Evolutionary conservation across 106 monocot species (phyloP), one percentile per base, ranked within the genome.

Genomic region (Platanthera guangdongensis): DNA sequence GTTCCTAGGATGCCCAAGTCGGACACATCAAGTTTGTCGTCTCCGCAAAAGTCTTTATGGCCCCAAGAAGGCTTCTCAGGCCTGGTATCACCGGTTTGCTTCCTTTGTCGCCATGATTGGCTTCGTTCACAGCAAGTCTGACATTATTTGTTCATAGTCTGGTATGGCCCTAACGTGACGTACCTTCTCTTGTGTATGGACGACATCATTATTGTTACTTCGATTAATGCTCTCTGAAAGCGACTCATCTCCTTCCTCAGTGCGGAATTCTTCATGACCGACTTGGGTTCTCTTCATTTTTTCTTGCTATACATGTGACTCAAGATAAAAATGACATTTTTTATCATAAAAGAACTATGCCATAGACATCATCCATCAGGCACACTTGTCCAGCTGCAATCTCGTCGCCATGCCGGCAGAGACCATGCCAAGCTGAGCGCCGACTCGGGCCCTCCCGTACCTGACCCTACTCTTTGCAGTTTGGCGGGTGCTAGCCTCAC

Each of bases 61-160:
- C 13, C 53, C 13, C 9, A 54, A 54, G 13, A 7, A 54, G 53
- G 53, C 53, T 13, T 13, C 53, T 54, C 53, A 54, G 7, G 53
- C 53, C 53, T 54, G 53, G 53, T 54, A 54, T 54, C n/a, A 64
- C 15, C 63, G 63, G 63, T 64, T 64, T 64, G 63, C 14, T 64
- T 5, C 15, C 21, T 64, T 64, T 15, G 63, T 64, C 5, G 5
- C 63, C 63, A 64, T 15, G n/a, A 64, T 64, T 64, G 63, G 63
- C 21, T 64, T 64, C 63, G 15, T 5, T 4, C 63, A 64, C 21
- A 64, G 63, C 14, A 64, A 64, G 21, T 64, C 13, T 13, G 53
- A 54, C 13, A 7, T 8, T 54, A 7, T 8, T 13, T 54, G 13
- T 54, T 54, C 13, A 54, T 54, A 8, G 7, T 8, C 13, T 13